Evolutionary conservation across 2,329 filamentous ascomycete species (phyloP).

Genomic region (Sporothrix curviconia): DNA sequence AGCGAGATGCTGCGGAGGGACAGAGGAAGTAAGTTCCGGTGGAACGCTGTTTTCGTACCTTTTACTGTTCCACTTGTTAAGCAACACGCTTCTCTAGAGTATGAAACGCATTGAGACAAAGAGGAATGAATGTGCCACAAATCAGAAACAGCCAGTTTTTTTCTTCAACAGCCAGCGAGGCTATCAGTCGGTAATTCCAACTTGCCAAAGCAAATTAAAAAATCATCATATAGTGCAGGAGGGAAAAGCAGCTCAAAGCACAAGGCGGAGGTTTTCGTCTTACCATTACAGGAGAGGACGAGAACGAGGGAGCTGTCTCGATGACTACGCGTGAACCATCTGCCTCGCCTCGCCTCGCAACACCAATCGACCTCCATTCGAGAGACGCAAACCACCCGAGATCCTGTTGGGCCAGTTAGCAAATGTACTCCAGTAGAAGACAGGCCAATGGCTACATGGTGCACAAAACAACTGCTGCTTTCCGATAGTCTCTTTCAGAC

Average conservation of each 20-base stretch:
- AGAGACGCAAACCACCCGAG: not conserved
- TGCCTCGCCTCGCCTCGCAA: conserved; percentile 1
- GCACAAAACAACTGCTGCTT: not conserved
- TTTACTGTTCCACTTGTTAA: not conserved
- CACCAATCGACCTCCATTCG: conserved; percentile 8
- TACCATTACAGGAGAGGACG: not conserved
- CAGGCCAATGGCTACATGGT: not conserved
- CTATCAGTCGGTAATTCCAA: conserved; percentile 95
- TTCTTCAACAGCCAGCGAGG: conserved; percentile 56
- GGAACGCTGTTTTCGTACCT: conserved; percentile 4
- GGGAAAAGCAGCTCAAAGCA: conserved; percentile 9
- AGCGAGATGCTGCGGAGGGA: conserved; percentile 22
- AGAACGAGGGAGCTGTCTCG: not conserved
- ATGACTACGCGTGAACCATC: not conserved
- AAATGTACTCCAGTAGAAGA: not conserved
- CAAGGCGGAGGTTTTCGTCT: not conserved
- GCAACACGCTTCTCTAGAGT: not conserved
- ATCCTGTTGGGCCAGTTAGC: conserved; percentile 4
- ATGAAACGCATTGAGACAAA: not conserved
- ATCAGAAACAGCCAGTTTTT: conserved; percentile 85
- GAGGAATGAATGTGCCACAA: not conserved
- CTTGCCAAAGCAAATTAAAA: conserved; percentile 61
- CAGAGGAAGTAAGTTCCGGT: not conserved
- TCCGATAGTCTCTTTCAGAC: conserved; percentile 62
- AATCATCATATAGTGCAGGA: conserved; percentile 52